Percentiles rank a stretch among this genome's conserved stretches.
phyloP scores from a whole-genome alignment of 2,329 filamentous ascomycete genomes.

The Coniochaeta pulveracea region DNA sequence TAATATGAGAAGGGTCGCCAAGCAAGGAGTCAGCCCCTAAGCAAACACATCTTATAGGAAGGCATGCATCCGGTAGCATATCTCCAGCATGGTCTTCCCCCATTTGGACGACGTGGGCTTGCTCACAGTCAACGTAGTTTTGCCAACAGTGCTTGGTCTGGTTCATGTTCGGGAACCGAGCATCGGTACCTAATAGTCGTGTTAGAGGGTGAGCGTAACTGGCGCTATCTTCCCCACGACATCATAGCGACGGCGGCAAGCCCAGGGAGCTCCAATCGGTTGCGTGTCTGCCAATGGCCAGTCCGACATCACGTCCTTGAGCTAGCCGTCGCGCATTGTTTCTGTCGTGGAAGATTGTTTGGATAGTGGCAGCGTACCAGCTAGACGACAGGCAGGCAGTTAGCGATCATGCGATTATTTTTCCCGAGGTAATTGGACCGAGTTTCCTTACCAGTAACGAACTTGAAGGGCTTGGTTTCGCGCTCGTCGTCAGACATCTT shows the following conservation, averaged over 20 bases:
- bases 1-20: background rate
- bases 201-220: conserved; percentile 19
- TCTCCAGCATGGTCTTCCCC: too few relatives aligned
- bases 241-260: too few relatives aligned
- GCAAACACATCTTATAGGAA: background rate
- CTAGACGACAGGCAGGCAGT: conserved; percentile 23
- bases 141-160: conserved; percentile 99
- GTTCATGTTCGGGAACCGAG: conserved; percentile 97
- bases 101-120: background rate
- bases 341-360: conserved; percentile 5
- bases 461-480: conserved; percentile 99
- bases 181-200: conserved; percentile 73
- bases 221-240: background rate
- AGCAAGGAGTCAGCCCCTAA: background rate
- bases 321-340: too few relatives aligned
- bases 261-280: too few relatives aligned
- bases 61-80: too few relatives aligned
- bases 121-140: conserved; percentile 86
- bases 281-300: too few relatives aligned
- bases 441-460: conserved; percentile 81
- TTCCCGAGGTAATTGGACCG: conserved; percentile 16
- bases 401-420: conserved; percentile 22
- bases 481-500: conserved; percentile 88
- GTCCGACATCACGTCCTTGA: too few relatives aligned
- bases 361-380: too few relatives aligned